Percentiles rank a stretch among this genome's conserved stretches.
phyloP scores from a whole-genome alignment of 2,329 filamentous ascomycete genomes.

The Ceratocystis alfenasii region DNA sequence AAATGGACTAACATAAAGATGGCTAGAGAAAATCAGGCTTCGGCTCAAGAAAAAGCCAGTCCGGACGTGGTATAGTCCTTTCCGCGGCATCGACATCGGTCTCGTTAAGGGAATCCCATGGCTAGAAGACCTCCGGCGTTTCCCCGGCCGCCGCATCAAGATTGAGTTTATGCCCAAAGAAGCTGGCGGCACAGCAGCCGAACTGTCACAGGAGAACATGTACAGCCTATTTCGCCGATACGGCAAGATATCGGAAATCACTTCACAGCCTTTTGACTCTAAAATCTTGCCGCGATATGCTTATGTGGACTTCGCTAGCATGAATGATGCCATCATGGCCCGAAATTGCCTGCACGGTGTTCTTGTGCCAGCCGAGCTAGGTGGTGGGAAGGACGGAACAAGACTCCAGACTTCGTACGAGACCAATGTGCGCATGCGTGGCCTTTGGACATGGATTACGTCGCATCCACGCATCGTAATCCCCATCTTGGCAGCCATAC shows the following conservation, averaged over 20 bases:
- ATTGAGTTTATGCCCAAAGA: conserved; percentile 72
- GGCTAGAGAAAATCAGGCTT: conserved; percentile 41
- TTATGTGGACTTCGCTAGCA: conserved; percentile 60
- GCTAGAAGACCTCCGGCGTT: conserved; percentile 82
- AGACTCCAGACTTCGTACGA: conserved; percentile 74
- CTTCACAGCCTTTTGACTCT: conserved; percentile 69
- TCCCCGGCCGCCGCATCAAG: conserved; percentile 62
- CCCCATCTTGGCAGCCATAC: conserved; percentile 64
- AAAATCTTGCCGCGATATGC: conserved; percentile 75
- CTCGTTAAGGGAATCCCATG: conserved; percentile 77
- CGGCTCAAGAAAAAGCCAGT: conserved; percentile 59
- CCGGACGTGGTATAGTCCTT: conserved; percentile 82
- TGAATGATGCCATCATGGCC: conserved; percentile 72
- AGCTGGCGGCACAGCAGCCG: conserved; percentile 39
- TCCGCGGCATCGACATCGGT: conserved; percentile 56
- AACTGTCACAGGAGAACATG: conserved; percentile 73
- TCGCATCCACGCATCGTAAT: conserved; percentile 81
- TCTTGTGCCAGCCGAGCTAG: conserved; percentile 53
- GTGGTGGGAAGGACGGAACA: conserved; percentile 66
- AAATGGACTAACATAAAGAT: neutral
- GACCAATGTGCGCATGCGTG: conserved; percentile 60
- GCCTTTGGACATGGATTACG: conserved; percentile 76
- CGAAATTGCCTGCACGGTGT: conserved; percentile 88
- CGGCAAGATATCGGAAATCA: conserved; percentile 80
- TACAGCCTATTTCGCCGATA: conserved; percentile 83